Evolutionary conservation across 2,329 filamentous ascomycete species (phyloP).

Genomic region (Colletotrichum tropicicola): DNA sequence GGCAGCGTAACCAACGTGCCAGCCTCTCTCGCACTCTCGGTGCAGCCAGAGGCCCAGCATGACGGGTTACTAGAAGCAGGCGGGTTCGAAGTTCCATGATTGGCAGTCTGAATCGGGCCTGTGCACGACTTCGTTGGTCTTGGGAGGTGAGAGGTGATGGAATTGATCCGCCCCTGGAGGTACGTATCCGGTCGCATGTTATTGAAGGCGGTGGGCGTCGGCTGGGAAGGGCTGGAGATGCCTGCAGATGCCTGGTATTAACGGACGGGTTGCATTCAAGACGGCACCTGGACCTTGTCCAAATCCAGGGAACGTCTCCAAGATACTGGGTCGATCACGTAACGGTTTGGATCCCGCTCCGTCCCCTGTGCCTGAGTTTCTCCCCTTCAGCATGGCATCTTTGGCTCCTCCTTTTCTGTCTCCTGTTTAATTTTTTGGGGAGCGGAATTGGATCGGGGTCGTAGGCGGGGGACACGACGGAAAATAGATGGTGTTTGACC

Average conservation of each 20-base stretch:
- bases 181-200: conserved; percentile 9
- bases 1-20: background rate
- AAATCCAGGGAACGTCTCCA: conserved; percentile 15
- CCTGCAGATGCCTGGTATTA: too few species aligned
- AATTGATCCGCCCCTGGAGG: background rate
- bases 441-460: background rate
- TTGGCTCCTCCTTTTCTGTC: background rate
- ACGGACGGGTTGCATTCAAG: conserved; percentile 4
- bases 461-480: background rate
- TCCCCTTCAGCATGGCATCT: background rate
- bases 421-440: background rate
- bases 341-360: conserved; percentile 26
- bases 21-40: background rate
- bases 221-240: too few species aligned
- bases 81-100: conserved; percentile 2
- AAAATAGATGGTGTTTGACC: conserved; percentile 5
- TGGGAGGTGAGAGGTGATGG: conserved; percentile 24
- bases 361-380: conserved; percentile 21
- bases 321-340: conserved; percentile 30
- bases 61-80: conserved; percentile 8
- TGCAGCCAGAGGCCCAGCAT: background rate
- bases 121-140: background rate
- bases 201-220: background rate
- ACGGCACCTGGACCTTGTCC: conserved; percentile 13
- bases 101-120: conserved; percentile 21